Evolutionary conservation across 2,329 filamentous ascomycete genomes (phyloP).

Genomic region (Lizonia empirigonia): DNA sequence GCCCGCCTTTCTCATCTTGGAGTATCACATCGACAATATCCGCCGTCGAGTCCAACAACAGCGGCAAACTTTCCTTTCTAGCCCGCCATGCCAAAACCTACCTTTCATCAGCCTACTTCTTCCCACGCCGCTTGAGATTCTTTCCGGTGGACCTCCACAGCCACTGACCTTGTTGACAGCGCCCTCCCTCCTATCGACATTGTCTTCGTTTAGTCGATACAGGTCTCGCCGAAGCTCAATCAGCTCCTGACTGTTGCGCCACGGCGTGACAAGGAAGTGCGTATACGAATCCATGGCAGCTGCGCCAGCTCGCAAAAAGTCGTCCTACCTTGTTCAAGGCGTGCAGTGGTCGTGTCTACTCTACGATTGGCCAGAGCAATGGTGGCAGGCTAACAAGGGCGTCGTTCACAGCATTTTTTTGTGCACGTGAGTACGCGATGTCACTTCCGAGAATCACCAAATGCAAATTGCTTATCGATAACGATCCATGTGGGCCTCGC

Average conservation of each 20-base stretch:
- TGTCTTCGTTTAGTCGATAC: conserved; percentile 54
- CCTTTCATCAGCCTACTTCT: conserved; percentile 24
- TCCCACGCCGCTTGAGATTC: neutral
- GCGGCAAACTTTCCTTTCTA: conserved; percentile 60
- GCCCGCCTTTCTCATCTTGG: conserved; percentile 60
- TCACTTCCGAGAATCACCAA: neutral
- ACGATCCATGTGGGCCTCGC: neutral
- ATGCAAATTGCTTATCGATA: conserved; percentile 5
- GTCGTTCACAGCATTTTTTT: neutral
- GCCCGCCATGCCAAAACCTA: conserved; percentile 44
- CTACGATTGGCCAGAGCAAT: conserved; percentile 5
- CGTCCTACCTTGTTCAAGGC: neutral
- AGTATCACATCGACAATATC: conserved; percentile 72
- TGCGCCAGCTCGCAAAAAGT: neutral
- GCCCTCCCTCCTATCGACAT: conserved; percentile 36
- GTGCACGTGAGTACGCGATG: conserved; percentile 8
- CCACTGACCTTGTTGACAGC: conserved; percentile 49
- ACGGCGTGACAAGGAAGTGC: conserved; percentile 71
- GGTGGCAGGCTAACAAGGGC: neutral
- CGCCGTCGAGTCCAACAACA: conserved; percentile 79
- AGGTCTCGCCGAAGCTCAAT: conserved; percentile 68
- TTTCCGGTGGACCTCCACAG: neutral
- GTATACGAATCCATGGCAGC: conserved; percentile 22
- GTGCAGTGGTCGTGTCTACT: conserved; percentile 4
- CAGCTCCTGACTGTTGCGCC: conserved; percentile 70